Conservation (phyloP, 2,329 filamentous ascomycete species). For the Nakataea oryzae region DNA sequence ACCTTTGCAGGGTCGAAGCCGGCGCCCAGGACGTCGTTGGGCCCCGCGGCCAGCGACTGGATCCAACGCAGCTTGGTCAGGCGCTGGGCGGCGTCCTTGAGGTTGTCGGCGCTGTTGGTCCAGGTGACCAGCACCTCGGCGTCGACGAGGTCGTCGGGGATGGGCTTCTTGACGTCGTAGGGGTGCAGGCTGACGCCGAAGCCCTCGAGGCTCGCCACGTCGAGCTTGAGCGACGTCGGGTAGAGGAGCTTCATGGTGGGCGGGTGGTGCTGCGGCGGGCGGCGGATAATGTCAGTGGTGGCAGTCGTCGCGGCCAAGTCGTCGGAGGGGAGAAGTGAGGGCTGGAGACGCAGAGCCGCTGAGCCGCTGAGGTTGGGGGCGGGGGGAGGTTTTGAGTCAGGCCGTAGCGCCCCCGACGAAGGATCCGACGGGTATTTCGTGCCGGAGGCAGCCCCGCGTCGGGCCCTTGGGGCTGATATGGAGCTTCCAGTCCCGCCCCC, state of each 20-base stretch:
- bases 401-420: too few relatives aligned
- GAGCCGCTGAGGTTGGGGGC: not conserved
- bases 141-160: slow-evolving; percentile 31
- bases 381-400: not conserved
- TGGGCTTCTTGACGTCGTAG: slow-evolving; percentile 29
- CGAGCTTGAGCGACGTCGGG: slow-evolving; percentile 14
- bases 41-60: slow-evolving; percentile 36
- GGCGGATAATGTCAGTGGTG: not conserved
- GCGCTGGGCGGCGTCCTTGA: slow-evolving; percentile 29
- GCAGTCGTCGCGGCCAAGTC: not conserved
- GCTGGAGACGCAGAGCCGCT: too few relatives aligned
- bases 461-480: not conserved
- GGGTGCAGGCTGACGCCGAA: slow-evolving; percentile 17
- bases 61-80: slow-evolving; percentile 35
- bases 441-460: too few relatives aligned
- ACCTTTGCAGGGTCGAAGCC: slow-evolving; percentile 29
- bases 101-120: slow-evolving; percentile 29
- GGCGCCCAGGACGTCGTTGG: slow-evolving; percentile 36
- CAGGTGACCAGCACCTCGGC: slow-evolving; percentile 35
- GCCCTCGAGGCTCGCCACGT: slow-evolving; percentile 11
- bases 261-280: not conserved
- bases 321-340: not conserved
- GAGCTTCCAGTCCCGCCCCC: not conserved
- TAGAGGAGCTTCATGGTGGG: slow-evolving; percentile 14
- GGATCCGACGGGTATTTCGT: too few relatives aligned